A percentile compares a stretch with the other conserved stretches of the same genome.
Evolutionary conservation across 1,284 basidiomycete genomes (phyloP).

Genomic region (Anthracocystis setariae): DNA sequence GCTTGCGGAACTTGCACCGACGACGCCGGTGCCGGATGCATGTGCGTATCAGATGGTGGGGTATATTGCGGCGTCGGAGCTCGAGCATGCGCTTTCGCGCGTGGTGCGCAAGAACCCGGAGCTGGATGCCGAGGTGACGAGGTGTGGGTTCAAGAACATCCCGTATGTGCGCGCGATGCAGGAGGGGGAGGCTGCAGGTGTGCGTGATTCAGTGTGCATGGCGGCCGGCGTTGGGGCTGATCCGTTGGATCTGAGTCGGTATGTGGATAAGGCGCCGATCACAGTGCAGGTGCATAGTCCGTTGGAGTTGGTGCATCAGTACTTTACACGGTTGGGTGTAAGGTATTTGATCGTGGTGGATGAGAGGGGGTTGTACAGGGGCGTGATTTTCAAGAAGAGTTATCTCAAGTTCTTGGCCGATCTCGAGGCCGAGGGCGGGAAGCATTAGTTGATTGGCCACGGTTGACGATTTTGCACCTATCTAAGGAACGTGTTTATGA

Average conservation of each 20-base stretch:
- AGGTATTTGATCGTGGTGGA: conserved; percentile 76
- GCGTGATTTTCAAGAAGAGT: conserved; percentile 90
- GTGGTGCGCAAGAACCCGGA: conserved; percentile 20
- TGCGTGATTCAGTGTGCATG: conserved; percentile 47
- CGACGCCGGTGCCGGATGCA: conserved; percentile 12
- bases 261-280: conserved; percentile 90
- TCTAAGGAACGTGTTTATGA: no score
- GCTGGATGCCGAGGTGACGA: conserved; percentile 9
- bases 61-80: conserved; percentile 88
- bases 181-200: conserved; percentile 26
- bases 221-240: conserved; percentile 13
- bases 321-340: conserved; percentile 58
- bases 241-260: conserved; percentile 81
- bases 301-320: conserved; percentile 85
- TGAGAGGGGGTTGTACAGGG: conserved; percentile 83
- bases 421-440: conserved; percentile 22
- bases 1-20: conserved; percentile 12
- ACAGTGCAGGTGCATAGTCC: conserved; percentile 84
- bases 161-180: conserved; percentile 37
- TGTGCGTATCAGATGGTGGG: conserved; percentile 77
- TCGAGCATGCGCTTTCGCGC: conserved; percentile 78
- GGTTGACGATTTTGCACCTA: no score
- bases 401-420: conserved; percentile 46
- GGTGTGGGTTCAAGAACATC: conserved; percentile 49
- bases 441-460: no score